phyloP scores from a whole-genome alignment of 176 grass and related monocot species.

The Lolium multiflorum region DNA sequence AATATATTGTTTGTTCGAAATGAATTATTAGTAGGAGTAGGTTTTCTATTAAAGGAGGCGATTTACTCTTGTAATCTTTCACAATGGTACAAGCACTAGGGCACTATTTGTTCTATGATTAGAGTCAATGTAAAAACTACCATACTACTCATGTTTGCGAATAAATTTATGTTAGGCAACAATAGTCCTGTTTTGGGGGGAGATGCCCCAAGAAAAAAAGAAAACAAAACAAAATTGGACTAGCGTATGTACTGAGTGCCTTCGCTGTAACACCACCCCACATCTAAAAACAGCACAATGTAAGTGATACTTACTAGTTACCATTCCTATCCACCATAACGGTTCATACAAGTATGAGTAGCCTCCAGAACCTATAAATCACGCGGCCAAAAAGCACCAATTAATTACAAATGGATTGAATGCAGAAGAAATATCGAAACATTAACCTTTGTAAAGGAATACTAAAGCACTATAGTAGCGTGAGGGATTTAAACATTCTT shows the following conservation, averaged over 20 bases:
- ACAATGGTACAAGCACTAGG: neutral
- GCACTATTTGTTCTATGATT: neutral
- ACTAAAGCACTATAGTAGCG: neutral
- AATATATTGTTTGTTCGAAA: neutral
- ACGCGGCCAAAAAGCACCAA: neutral
- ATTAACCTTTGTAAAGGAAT: neutral
- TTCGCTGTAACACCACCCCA: neutral
- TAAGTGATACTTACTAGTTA: constrained; percentile 74
- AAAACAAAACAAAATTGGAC: neutral
- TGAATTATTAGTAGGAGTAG: constrained; percentile 10
- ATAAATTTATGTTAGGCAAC: neutral
- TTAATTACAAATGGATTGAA: constrained; percentile 7
- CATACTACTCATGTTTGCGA: neutral
- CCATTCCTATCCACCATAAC: constrained; percentile 91
- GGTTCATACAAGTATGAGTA: constrained; percentile 83
- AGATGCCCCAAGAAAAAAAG: neutral
- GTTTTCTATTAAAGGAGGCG: neutral
- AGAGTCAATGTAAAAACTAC: neutral
- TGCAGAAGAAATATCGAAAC: constrained; percentile 7
- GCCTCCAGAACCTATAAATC: constrained; percentile 69
- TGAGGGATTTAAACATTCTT: neutral
- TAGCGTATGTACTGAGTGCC: constrained; percentile 1
- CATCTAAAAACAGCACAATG: neutral
- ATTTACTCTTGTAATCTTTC: constrained; percentile 6
- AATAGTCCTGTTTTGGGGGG: neutral